Conservation (phyloP, 2,329 filamentous ascomycete species). For the Hymenoscyphus fraxineus region DNA sequence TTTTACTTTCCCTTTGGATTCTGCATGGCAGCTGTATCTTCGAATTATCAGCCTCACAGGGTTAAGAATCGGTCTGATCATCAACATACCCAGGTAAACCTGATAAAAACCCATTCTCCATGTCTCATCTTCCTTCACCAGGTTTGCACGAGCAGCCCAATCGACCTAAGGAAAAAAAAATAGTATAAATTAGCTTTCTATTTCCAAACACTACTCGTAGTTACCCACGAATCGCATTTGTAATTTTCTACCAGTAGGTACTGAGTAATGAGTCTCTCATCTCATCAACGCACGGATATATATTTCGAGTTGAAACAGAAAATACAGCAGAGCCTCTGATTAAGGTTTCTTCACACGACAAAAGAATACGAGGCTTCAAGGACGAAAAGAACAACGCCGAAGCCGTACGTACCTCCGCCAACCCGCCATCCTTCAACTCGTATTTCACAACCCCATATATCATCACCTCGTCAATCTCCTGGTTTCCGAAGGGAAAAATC, state of each 20-base stretch:
- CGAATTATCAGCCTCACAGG: neutral
- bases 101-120: conserved; percentile 33
- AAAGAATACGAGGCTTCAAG: neutral
- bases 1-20: conserved; percentile 22
- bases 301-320: neutral
- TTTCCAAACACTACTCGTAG: neutral
- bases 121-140: conserved; percentile 25
- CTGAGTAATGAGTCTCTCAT: no score
- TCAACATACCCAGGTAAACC: conserved; percentile 29
- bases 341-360: no score
- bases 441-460: conserved; percentile 51
- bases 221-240: neutral
- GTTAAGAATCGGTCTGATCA: neutral
- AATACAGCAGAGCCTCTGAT: no score
- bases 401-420: conserved; percentile 15
- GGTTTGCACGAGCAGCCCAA: conserved; percentile 28
- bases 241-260: no score
- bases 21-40: conserved; percentile 25
- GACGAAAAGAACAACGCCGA: conserved; percentile 10
- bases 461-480: conserved; percentile 47
- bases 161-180: conserved; percentile 21
- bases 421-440: conserved; percentile 45
- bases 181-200: neutral
- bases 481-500: conserved; percentile 47
- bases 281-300: no score